Percentiles rank a stretch among this genome's conserved stretches.
phyloP scores from a whole-genome alignment of 257 asterid genomes.

The Penstemon eatonii region DNA sequence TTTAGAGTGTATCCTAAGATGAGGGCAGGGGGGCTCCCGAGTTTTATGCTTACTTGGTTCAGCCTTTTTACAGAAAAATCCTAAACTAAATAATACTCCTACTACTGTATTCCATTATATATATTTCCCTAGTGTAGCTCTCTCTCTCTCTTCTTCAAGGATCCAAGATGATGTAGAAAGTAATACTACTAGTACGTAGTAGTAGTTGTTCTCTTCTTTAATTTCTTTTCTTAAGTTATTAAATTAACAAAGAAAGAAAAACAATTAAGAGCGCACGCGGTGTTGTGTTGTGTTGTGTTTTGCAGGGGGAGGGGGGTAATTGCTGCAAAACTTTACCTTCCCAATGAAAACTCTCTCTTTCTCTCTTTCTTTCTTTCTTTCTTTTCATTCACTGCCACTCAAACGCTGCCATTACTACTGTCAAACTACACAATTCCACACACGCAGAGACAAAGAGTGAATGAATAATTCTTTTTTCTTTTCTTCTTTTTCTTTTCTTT shows the following conservation, averaged over 20 bases:
- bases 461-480: not conserved
- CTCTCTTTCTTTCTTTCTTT: constrained; percentile 36
- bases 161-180: not conserved
- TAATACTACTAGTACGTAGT: constrained; percentile 19
- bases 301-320: constrained; percentile 13
- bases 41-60: constrained; percentile 69
- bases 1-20: constrained; percentile 27
- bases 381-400: constrained; percentile 78
- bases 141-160: not conserved
- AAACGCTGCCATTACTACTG: constrained; percentile 74
- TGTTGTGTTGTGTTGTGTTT: constrained; percentile 4
- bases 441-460: constrained; percentile 25
- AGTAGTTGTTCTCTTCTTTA: not conserved
- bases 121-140: not conserved
- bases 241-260: constrained; percentile 6
- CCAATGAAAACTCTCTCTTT: constrained; percentile 74
- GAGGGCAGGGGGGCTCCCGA: constrained; percentile 71
- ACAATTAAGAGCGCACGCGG: constrained; percentile 30
- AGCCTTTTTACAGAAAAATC: constrained; percentile 77
- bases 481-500: not conserved
- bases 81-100: no score
- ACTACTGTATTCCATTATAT: constrained; percentile 13
- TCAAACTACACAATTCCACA: constrained; percentile 27
- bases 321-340: constrained; percentile 72
- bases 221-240: no score